A percentile compares a stretch with the other conserved stretches of the same genome.
These are phyloP conservation scores for Luffa acutangula DNA, from an alignment of 306 rosid genomes.

Conservation along the genomic window DNA sequence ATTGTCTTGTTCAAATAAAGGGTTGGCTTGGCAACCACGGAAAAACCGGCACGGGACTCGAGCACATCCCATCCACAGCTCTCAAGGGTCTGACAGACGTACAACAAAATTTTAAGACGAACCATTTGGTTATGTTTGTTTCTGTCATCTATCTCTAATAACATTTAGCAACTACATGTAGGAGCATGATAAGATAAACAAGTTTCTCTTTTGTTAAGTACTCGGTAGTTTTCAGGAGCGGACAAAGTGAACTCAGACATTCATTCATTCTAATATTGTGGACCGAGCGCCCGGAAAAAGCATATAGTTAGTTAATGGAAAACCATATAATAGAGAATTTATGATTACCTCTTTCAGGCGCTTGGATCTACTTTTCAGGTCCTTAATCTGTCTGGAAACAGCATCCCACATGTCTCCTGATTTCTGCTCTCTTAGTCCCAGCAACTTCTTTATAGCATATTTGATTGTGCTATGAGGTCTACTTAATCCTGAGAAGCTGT, in stretches of 20 bases:
- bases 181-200: neutral
- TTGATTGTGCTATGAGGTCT: slow-evolving; percentile 77
- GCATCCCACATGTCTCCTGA: slow-evolving; percentile 57
- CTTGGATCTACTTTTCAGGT: slow-evolving; percentile 50
- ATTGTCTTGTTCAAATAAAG: slow-evolving; percentile 56
- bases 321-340: neutral
- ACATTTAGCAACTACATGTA: neutral
- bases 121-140: neutral
- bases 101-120: neutral
- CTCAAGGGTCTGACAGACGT: slow-evolving; percentile 42
- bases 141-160: neutral
- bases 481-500: slow-evolving; percentile 71
- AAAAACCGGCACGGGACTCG: slow-evolving; percentile 62
- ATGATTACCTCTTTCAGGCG: slow-evolving; percentile 65
- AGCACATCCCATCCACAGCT: slow-evolving; percentile 83
- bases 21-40: slow-evolving; percentile 84
- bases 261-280: neutral
- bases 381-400: slow-evolving; percentile 32
- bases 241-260: neutral
- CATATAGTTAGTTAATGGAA: neutral
- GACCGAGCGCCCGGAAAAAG: neutral
- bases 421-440: slow-evolving; percentile 53
- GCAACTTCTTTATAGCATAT: slow-evolving; percentile 80
- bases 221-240: neutral
- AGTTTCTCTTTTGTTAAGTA: neutral